These are phyloP conservation scores for Neohortaea acidophila DNA, from an alignment of 495 filamentous ascomycete genomes.

Conservation along the genomic window DNA sequence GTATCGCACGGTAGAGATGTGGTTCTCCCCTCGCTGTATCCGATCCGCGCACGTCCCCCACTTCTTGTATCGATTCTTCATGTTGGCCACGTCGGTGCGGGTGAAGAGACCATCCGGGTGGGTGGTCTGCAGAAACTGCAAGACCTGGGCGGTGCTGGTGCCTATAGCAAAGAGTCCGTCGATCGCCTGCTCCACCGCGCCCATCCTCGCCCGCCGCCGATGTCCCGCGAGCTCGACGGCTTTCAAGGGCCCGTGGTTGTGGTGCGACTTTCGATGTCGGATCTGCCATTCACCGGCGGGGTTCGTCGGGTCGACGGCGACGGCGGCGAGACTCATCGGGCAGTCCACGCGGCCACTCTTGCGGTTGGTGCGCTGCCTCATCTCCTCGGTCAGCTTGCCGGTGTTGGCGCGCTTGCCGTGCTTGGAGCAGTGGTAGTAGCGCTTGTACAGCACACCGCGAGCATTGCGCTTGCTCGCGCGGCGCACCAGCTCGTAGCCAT, in stretches of 20 bases:
- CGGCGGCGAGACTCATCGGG: constrained; percentile 12
- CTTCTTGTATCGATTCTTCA: constrained; percentile 16
- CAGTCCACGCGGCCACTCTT: constrained; percentile 8
- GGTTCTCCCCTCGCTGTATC: neutral
- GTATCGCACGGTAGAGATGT: too few relatives aligned
- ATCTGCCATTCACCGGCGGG: constrained; percentile 15
- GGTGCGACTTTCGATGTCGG: constrained; percentile 13
- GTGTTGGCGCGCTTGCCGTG: constrained; percentile 11
- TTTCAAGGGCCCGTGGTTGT: constrained; percentile 14
- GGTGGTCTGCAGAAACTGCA: constrained; percentile 13
- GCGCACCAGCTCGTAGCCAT: constrained; percentile 16
- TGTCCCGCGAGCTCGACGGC: constrained; percentile 7
- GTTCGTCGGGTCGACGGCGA: constrained; percentile 10
- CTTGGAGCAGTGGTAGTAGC: constrained; percentile 16
- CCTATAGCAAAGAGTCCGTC: constrained; percentile 16
- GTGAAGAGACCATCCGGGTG: constrained; percentile 16
- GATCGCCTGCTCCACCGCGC: constrained; percentile 11
- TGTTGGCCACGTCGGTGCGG: constrained; percentile 15
- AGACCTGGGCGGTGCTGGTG: constrained; percentile 9
- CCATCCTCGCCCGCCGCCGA: constrained; percentile 9
- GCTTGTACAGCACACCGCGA: constrained; percentile 13
- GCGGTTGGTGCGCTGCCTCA: neutral
- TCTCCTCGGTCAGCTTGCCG: constrained; percentile 5
- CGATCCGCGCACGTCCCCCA: constrained; percentile 6
- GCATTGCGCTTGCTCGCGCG: constrained; percentile 15